These are phyloP conservation scores for Mortierella sp. DNA, from an alignment of 371 early-diverging fungal species.

Conservation along the genomic window DNA sequence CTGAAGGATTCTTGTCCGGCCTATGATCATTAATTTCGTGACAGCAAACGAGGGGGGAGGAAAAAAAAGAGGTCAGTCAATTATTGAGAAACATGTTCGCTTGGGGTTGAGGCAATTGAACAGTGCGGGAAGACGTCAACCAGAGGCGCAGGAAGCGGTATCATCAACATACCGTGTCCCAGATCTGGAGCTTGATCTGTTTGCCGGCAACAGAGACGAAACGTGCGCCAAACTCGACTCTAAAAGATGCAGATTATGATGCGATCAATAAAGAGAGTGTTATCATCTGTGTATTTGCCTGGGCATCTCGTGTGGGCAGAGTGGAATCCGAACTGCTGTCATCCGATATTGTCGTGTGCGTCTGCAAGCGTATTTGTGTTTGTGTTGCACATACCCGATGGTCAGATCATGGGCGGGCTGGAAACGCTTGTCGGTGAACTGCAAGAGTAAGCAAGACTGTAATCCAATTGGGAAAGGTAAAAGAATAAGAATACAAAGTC, in stretches of 20 bases:
- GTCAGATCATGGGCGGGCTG: conserved; percentile 88
- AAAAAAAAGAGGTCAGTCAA: not conserved
- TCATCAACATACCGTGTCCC: conserved; percentile 92
- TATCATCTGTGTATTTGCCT: conserved; percentile 4
- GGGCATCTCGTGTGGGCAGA: not conserved
- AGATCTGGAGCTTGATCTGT: conserved; percentile 96
- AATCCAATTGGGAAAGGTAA: conserved; percentile 13
- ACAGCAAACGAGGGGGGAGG: not conserved
- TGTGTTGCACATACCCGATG: conserved; percentile 71
- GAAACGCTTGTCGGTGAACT: conserved; percentile 89
- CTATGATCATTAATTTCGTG: conserved; percentile 33
- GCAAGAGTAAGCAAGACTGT: conserved; percentile 85
- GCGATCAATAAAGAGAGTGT: conserved; percentile 3
- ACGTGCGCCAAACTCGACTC: conserved; percentile 88
- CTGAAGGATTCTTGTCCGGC: conserved; percentile 97
- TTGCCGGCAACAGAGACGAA: conserved; percentile 84
- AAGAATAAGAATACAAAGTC: conserved; percentile 6
- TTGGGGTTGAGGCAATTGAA: not conserved
- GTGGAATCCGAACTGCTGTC: not conserved
- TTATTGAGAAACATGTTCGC: not conserved
- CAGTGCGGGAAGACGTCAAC: not conserved
- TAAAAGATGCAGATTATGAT: conserved; percentile 33
- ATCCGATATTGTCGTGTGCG: not conserved
- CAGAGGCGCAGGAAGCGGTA: not conserved
- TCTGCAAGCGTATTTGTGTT: not conserved